A percentile compares a stretch with the other conserved stretches of the same genome.
Evolutionary conservation across 2,329 filamentous ascomycete species (phyloP).

Genomic region (Exophiala viscosa): DNA sequence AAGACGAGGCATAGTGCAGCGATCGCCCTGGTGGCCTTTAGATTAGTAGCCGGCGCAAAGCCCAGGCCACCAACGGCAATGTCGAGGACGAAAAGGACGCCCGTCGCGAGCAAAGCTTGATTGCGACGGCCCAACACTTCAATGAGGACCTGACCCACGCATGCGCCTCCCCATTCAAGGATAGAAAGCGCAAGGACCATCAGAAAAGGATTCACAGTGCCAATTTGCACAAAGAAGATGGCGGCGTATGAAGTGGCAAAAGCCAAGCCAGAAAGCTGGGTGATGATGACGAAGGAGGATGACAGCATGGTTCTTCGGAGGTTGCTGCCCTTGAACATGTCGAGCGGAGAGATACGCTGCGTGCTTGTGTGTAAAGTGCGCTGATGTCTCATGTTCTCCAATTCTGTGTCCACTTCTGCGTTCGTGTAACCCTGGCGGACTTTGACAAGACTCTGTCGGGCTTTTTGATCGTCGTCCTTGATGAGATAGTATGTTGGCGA

Average conservation of each 20-base stretch:
- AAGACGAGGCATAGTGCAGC: slow-evolving; percentile 1
- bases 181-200: background rate
- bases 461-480: background rate
- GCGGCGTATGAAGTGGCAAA: background rate
- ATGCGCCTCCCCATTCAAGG: background rate
- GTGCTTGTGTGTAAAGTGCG: background rate
- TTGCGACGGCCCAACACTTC: background rate
- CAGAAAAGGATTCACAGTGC: background rate
- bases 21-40: background rate
- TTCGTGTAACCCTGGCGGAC: background rate
- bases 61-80: background rate
- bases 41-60: background rate
- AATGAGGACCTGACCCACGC: background rate
- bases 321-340: background rate
- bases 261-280: background rate
- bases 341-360: background rate
- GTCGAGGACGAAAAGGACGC: background rate
- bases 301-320: slow-evolving; percentile 1
- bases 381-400: background rate
- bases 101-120: background rate
- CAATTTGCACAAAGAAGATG: background rate
- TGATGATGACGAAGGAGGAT: background rate
- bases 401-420: background rate
- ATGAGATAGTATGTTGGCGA: background rate
- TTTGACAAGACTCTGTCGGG: background rate